Evolutionary conservation across 768 basidiomycete species (phyloP).

Genomic region (Boletus eberwhitei): DNA sequence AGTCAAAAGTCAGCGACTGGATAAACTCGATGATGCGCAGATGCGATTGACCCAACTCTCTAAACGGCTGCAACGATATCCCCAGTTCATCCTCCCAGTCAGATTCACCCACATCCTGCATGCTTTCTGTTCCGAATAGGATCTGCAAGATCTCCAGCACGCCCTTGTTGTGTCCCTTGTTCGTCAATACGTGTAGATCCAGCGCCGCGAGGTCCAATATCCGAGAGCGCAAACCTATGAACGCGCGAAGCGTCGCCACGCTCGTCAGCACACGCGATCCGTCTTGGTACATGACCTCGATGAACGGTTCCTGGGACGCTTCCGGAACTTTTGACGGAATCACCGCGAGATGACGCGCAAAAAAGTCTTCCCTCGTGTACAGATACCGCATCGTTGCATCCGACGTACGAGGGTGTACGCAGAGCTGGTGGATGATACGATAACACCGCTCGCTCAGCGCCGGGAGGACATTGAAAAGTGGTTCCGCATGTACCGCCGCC

Average conservation of each 20-base stretch:
- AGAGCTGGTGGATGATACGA: constrained; percentile 79
- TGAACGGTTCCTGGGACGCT: constrained; percentile 43
- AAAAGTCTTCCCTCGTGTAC: constrained; percentile 85
- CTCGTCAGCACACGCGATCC: constrained; percentile 67
- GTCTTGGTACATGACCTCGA: constrained; percentile 65
- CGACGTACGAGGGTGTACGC: constrained; percentile 81
- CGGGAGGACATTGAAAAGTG: constrained; percentile 65
- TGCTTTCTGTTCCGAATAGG: constrained; percentile 66
- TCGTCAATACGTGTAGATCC: constrained; percentile 83
- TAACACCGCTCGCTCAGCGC: constrained; percentile 84
- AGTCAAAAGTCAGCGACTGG: constrained; percentile 83
- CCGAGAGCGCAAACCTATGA: constrained; percentile 79
- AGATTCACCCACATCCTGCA: constrained; percentile 37
- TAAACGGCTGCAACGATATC: constrained; percentile 52
- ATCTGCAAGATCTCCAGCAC: constrained; percentile 75
- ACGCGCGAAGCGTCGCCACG: constrained; percentile 64
- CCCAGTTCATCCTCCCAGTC: constrained; percentile 39
- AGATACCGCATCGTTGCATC: constrained; percentile 81
- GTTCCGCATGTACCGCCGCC: constrained; percentile 33
- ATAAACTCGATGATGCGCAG: constrained; percentile 85
- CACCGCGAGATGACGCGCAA: constrained; percentile 76
- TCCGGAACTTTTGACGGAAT: constrained; percentile 66
- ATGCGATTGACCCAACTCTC: constrained; percentile 75
- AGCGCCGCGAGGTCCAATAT: constrained; percentile 84
- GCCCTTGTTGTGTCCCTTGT: constrained; percentile 70